Conservation (phyloP, 1,284 basidiomycete genomes). For the Phellinidium pouzarii region DNA sequence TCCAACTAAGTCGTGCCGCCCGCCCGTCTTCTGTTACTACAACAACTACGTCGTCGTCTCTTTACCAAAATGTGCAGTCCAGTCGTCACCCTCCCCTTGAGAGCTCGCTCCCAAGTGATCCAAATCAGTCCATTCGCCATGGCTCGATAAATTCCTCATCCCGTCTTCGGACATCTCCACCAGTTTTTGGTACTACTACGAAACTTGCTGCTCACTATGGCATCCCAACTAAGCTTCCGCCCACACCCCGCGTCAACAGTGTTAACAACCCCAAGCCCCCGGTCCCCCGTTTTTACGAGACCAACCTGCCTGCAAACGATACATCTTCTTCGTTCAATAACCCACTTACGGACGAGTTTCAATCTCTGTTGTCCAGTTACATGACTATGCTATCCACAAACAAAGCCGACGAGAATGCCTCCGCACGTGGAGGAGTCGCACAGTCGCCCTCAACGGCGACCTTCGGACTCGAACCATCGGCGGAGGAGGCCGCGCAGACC, state of each 20-base stretch:
- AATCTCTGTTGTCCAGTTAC: constrained; percentile 38
- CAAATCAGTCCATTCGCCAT: constrained; percentile 32
- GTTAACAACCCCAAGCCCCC: constrained; percentile 26
- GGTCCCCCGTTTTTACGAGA: constrained; percentile 22
- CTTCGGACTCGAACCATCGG: constrained; percentile 1
- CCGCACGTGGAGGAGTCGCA: constrained; percentile 10
- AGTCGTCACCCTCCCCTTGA: constrained; percentile 28
- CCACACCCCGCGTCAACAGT: constrained; percentile 44
- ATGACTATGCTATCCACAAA: constrained; percentile 41
- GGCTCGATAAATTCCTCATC: constrained; percentile 35
- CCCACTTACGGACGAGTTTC: constrained; percentile 22
- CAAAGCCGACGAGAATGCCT: constrained; percentile 25
- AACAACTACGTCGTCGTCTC: constrained; percentile 25
- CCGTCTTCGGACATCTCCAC: constrained; percentile 40
- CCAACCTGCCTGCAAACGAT: constrained; percentile 21
- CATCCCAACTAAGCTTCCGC: constrained; percentile 61
- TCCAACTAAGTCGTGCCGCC: constrained; percentile 26
- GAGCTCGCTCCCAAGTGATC: constrained; percentile 36
- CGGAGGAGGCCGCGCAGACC: constrained; percentile 12
- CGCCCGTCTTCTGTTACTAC: constrained; percentile 28
- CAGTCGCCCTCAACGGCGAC: constrained; percentile 21
- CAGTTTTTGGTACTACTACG: constrained; percentile 41
- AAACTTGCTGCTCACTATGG: constrained; percentile 69
- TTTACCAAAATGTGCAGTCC: constrained; percentile 29
- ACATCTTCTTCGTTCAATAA: constrained; percentile 21